Evolutionary conservation across 257 asterid species (phyloP), one percentile per base, ranked within the genome.

Genomic region (Fraxinus americana): DNA sequence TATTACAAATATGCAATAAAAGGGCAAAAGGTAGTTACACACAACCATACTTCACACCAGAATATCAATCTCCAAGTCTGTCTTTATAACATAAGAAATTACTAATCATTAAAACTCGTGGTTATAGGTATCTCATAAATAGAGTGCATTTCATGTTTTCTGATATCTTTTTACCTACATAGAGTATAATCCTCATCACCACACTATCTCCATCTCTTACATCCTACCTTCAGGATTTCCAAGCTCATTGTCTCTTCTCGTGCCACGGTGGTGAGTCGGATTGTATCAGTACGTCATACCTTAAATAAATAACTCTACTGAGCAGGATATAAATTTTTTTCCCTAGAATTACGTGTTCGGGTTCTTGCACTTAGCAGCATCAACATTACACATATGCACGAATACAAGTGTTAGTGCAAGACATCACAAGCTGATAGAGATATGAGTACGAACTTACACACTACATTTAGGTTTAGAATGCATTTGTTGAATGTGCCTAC

Each of bases 401-500:
- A 50, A 4, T 17, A 5, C 4, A 50, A 50, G 59, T 16, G n/a
- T 50, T 50, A 41, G 16, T 41, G 50, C 14, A 11, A 9, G 50
- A 10, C 12, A 41, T 41, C 50, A 41, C 50, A 41, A 41, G 16
- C 11, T 41, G 4, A 41, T 48, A 3, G 11, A 36, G 66, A 41
- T 43, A 29, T 41, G 48, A 50, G 21, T 16, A 65, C 11, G 67
- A 43, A 65, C 17, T 38, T 38, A 38, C 11, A 38, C 11, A 38
- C 43, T 29, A 63, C 21, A 41, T 17, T 43, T 43, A 75, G 5
- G 30, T 14, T 5, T 30, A 65, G 8, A 19, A 75, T 17, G 32
- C 32, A 75, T 67, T 29, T 35, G 36, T 13, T n/a, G 1, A 76
- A 76, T 10, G 50, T 41, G 80, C 38, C 74, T 36, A n/a, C 39